Evolutionary conservation across 2,329 filamentous ascomycete genomes (phyloP), one percentile per base, ranked within the genome.

Genomic region (Penicillium sp.): DNA sequence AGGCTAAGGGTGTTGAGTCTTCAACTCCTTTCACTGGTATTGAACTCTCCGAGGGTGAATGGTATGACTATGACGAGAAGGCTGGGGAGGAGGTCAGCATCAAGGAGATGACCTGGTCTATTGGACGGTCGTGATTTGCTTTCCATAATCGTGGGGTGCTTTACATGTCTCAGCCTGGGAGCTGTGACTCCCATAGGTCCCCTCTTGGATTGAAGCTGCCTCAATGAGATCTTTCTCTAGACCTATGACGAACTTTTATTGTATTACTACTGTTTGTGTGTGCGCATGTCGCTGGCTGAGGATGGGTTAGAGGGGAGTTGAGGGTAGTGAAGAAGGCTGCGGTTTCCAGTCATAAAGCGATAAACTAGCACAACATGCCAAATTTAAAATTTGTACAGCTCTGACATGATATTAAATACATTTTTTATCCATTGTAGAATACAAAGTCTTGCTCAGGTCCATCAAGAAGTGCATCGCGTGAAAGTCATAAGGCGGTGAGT

Each of bases 11-110:
- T 3, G 63, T 85, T 17, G 93, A 97, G 19, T 93, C 92, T 0
- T 85, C 84, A 10, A 95, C 91, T 44, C 91, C 92, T 71, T 99
- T 99, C 73, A 84, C 87, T 0, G 87, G 80, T 5, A 91, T 98
- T 58, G 93, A 98, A 69, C 80, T 99, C 59, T 82, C 83, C 0
- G 95, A 99, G 30, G 94, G 91, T 28, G 95, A 99, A 72, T 99
- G 95, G 95, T 99, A 91, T 78, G 94, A 98, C 71, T 99, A 98
- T 72, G 93, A 98, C 70, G 93, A 98, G 80, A 97, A 98, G 82
- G 86, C 91, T 0, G 85, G 89, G 0, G 92, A 96, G 54, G 93
- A 98, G 78, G 93, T 97, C 51, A 95, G 91, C 77, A 93, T 97
- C 76, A 94, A 92, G 75, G 91, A 95, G 33, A 78, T 97, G 59